Percentiles rank a stretch among this genome's conserved stretches.
phyloP scores from a whole-genome alignment of 768 basidiomycete genomes.

The Amylocystis lapponica region DNA sequence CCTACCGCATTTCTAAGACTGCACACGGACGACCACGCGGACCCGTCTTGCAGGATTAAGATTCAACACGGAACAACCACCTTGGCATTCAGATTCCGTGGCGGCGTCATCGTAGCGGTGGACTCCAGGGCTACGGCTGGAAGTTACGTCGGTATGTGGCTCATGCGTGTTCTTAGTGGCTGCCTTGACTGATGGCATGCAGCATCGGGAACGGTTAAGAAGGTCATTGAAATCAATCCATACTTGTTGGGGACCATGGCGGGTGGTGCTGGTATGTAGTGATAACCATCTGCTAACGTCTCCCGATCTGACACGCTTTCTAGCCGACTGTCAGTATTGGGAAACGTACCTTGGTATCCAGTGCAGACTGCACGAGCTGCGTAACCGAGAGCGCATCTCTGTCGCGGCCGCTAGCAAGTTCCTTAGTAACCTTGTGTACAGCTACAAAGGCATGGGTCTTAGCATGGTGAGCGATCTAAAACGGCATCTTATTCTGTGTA shows the following conservation, averaged over 20 bases:
- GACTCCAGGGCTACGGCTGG: slow-evolving; percentile 97
- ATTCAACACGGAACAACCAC: slow-evolving; percentile 99
- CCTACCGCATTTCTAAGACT: slow-evolving; percentile 86
- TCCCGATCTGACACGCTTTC: slow-evolving; percentile 7
- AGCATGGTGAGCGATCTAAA: slow-evolving; percentile 99
- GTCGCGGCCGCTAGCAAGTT: slow-evolving; percentile 99
- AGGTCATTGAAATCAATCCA: slow-evolving; percentile 99
- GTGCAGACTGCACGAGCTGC: slow-evolving; percentile 92
- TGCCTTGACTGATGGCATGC: neutral
- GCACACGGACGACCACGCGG: slow-evolving; percentile 94
- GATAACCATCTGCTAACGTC: neutral
- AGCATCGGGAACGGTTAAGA: slow-evolving; percentile 98
- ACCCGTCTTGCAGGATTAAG: slow-evolving; percentile 93
- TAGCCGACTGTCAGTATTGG: slow-evolving; percentile 95
- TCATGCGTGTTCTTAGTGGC: too few species aligned
- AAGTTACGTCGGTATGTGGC: slow-evolving; percentile 89
- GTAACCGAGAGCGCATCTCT: slow-evolving; percentile 95
- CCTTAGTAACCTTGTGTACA: slow-evolving; percentile 93
- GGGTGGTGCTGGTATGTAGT: slow-evolving; percentile 82
- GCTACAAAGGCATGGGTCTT: slow-evolving; percentile 98
- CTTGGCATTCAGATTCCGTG: slow-evolving; percentile 92
- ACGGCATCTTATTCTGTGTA: slow-evolving; percentile 6
- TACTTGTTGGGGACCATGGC: slow-evolving; percentile 99
- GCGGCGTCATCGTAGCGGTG: slow-evolving; percentile 99
- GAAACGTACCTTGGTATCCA: slow-evolving; percentile 99